Evolutionary conservation across 2,329 filamentous ascomycete species (phyloP), one percentile per base, ranked within the genome.

Genomic region (Aschersonia sp.): DNA sequence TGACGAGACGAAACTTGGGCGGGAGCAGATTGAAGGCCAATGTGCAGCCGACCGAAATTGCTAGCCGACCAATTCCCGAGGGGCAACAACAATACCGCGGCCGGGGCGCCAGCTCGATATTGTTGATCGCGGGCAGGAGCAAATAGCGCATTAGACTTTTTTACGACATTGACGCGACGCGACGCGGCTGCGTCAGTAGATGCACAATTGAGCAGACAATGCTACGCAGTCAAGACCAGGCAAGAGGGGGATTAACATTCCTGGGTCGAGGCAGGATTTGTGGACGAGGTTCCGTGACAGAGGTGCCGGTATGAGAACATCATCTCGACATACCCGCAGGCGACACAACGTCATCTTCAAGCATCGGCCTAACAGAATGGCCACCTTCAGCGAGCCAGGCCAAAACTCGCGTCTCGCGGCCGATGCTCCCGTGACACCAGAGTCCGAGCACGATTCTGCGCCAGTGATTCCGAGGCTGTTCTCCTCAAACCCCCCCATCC

Each of bases 401-500:
- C 22, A 45, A 43, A 4, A 41, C 43, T 14, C 14, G 22, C 22
- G 22, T 2, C 22, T 22, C 22, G 22, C 22, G 22, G 22, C 22
- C 22, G 22, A 22, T 22, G 22, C 22, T 22, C 22, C 22, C 22
- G 14, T 39, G n/a, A 42, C 14, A 31, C 10, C 29, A 35, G 35
- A 10, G 62, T 60, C 44, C 55, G 46, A 35, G 30, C 43, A 22
- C 45, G 45, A 44, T 40, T 44, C 47, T 12, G 46, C 41, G 14
- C 51, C 52, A 22, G 51, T 48, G 22, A 62, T 81, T 32, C 77
- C 79, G 14, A 66, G 68, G 44, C 63, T 84, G 48, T 84, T 81
- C 62, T 76, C 70, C 6, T 63, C 61, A 12, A 64, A 66, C 41
- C 81, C 84, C 10, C 70, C 71, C 14, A 76, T 94, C 54, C 70